A percentile compares a stretch with the other conserved stretches of the same genome.
phyloP scores from a whole-genome alignment of 441 rosid genomes.

The Eruca vesicaria region DNA sequence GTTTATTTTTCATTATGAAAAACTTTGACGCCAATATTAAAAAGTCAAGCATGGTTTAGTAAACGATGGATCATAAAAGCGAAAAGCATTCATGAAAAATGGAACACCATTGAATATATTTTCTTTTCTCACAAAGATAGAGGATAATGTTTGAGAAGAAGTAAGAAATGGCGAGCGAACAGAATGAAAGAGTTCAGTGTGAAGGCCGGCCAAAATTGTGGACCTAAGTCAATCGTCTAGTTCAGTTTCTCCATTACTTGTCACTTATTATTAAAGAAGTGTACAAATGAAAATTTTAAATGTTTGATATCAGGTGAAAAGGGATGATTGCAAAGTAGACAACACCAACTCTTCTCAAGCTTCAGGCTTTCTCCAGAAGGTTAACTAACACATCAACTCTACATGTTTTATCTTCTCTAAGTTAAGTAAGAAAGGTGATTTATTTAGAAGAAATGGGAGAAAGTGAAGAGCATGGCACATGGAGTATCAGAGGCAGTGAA shows the following conservation, averaged over 20 bases:
- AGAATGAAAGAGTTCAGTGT: no score
- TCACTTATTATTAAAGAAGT: no score
- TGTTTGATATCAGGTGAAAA: conserved; percentile 21
- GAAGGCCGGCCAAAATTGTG: no score
- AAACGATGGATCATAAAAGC: conserved; percentile 20
- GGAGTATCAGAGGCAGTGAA: conserved; percentile 58
- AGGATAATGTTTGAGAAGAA: not conserved
- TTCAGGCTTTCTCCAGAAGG: conserved; percentile 27
- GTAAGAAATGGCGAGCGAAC: conserved; percentile 36
- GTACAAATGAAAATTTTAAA: not conserved
- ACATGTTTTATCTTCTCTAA: no score
- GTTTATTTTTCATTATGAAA: not conserved
- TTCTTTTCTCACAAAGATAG: not conserved
- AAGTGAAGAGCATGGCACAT: conserved; percentile 60
- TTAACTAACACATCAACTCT: conserved; percentile 13
- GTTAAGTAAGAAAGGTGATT: no score
- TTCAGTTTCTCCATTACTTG: no score
- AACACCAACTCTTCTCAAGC: conserved; percentile 24
- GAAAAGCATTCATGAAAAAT: conserved; percentile 9
- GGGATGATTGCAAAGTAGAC: conserved; percentile 16
- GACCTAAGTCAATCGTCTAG: no score
- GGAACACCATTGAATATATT: not conserved
- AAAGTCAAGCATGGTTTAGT: conserved; percentile 16
- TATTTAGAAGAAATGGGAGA: no score
- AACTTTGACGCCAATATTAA: not conserved